These are phyloP conservation scores for Kitagawia praeruptora DNA, from an alignment of 129 eudicot genomes.

Conservation along the genomic window DNA sequence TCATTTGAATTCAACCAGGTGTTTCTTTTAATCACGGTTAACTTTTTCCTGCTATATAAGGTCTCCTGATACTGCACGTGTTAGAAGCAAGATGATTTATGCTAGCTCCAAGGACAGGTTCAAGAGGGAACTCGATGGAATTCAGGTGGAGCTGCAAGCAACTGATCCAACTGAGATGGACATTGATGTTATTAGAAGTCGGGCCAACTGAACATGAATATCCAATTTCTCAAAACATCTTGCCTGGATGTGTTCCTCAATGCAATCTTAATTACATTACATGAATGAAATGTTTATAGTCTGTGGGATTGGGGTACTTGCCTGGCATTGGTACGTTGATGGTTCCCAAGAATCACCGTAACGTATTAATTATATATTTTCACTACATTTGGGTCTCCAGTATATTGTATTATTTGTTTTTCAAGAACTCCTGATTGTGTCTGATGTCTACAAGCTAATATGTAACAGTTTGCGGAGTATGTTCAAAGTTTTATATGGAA, in stretches of 20 bases:
- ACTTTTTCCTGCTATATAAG: slow-evolving; percentile 9
- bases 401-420: too few relatives aligned
- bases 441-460: slow-evolving; percentile 13
- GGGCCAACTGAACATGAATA: slow-evolving; percentile 7
- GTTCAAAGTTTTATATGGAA: slow-evolving; percentile 1
- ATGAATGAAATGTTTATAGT: background rate
- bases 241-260: slow-evolving; percentile 6
- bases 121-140: slow-evolving; percentile 83
- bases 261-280: background rate
- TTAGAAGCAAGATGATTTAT: slow-evolving; percentile 64
- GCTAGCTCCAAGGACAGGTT: slow-evolving; percentile 73
- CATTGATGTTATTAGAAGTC: slow-evolving; percentile 63
- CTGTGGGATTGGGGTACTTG: too few relatives aligned
- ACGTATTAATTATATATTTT: too few relatives aligned
- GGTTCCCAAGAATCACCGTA: too few relatives aligned
- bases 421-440: background rate
- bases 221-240: background rate
- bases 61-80: slow-evolving; percentile 59
- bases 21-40: background rate
- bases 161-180: slow-evolving; percentile 74
- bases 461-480: slow-evolving; percentile 5
- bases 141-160: slow-evolving; percentile 75
- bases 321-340: too few relatives aligned
- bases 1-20: background rate
- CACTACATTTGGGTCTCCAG: too few relatives aligned